Conservation (phyloP, 2,329 filamentous ascomycete species). For the Colletotrichum neosansevieriae region DNA sequence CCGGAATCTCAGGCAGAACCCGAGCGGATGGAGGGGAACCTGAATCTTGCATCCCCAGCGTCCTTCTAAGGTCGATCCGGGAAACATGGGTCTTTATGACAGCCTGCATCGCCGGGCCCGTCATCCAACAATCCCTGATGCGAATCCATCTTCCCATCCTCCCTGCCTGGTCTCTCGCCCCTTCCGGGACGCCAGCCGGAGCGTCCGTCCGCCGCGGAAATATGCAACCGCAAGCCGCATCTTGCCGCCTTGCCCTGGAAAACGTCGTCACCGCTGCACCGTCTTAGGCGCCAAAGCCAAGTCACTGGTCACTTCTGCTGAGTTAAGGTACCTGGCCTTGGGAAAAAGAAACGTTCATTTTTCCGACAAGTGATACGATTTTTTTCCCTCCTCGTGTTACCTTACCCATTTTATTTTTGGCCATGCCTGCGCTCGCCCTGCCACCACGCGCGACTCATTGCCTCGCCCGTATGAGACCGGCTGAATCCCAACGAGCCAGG, state of each 20-base stretch:
- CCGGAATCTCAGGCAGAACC: neutral
- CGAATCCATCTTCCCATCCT: neutral
- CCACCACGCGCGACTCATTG: neutral
- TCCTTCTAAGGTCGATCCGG: conserved; percentile 1
- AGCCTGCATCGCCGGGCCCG: conserved; percentile 8
- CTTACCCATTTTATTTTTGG: conserved; percentile 27
- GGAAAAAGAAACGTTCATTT: conserved; percentile 20
- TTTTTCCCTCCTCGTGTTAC: conserved; percentile 17
- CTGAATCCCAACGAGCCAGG: conserved; percentile 1
- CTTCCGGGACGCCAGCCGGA: conserved; percentile 27
- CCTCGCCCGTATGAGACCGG: neutral
- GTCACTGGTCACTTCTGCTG: neutral
- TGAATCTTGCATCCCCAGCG: conserved; percentile 17
- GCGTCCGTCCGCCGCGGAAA: conserved; percentile 29
- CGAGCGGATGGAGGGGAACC: conserved; percentile 9
- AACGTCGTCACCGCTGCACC: conserved; percentile 21
- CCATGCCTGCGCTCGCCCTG: neutral
- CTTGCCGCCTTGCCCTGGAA: neutral
- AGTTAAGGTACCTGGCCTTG: neutral
- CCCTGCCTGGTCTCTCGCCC: conserved; percentile 10
- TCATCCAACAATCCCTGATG: conserved; percentile 4
- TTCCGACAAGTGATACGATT: neutral
- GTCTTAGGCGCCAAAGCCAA: conserved; percentile 3
- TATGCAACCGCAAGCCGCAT: conserved; percentile 1
- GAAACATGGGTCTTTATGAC: neutral